These are phyloP conservation scores for Didymella segeticola DNA, from an alignment of 2,329 filamentous ascomycete genomes.

Conservation along the genomic window DNA sequence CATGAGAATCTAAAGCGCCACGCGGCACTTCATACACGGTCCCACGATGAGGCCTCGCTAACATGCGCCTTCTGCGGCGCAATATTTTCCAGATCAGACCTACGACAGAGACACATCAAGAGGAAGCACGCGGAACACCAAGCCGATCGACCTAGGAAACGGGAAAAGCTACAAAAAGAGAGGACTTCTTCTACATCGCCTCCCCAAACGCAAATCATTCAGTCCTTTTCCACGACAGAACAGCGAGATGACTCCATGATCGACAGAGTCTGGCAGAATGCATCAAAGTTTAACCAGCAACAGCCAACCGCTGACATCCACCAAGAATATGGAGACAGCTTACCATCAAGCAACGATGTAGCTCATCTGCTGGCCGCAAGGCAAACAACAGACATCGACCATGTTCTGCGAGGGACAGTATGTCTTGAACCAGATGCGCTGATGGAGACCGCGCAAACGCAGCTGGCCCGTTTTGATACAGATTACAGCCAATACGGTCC, in stretches of 20 bases:
- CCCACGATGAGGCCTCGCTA: constrained; percentile 16
- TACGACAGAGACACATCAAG: constrained; percentile 29
- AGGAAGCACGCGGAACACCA: constrained; percentile 24
- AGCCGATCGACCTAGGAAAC: constrained; percentile 13
- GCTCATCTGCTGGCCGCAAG: not conserved
- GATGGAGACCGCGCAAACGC: not conserved
- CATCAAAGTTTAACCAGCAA: not conserved
- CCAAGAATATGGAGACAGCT: not conserved
- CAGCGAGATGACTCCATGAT: not conserved
- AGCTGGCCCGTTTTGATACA: not conserved
- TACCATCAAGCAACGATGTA: not conserved
- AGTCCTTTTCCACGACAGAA: constrained; percentile 1
- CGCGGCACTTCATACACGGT: constrained; percentile 23
- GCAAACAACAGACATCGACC: not conserved
- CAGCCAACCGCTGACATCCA: not conserved
- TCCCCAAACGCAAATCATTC: not conserved
- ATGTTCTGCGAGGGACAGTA: not conserved
- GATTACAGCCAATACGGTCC: constrained; percentile 3
- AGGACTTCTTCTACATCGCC: not conserved
- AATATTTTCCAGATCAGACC: constrained; percentile 28
- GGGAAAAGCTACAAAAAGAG: constrained; percentile 3
- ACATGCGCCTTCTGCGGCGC: constrained; percentile 25
- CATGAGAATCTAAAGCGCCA: constrained; percentile 33
- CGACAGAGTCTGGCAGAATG: not conserved
- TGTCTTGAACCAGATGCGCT: not conserved